Conservation (phyloP, 164 flowering plant species). For the Paratinospora sagittata region DNA sequence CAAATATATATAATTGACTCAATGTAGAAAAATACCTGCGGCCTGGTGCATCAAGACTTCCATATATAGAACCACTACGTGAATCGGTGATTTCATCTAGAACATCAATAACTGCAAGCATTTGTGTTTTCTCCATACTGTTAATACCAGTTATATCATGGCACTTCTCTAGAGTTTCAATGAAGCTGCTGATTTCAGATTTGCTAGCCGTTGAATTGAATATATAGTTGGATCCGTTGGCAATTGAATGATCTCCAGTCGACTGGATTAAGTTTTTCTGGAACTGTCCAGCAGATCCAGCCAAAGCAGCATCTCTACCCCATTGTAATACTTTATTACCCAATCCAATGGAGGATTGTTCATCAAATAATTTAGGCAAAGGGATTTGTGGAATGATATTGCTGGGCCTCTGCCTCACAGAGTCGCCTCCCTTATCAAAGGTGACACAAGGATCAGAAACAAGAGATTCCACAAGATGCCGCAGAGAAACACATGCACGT, state of each 20-base stretch:
- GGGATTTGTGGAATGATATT: conserved; percentile 40
- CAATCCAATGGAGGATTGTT: conserved; percentile 22
- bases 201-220: conserved; percentile 30
- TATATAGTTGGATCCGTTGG: conserved; percentile 23
- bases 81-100: conserved; percentile 57
- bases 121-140: conserved; percentile 44
- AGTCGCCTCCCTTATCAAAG: conserved; percentile 14
- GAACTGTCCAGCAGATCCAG: conserved; percentile 23
- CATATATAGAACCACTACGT: conserved; percentile 52
- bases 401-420: conserved; percentile 21
- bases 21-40: conserved; percentile 52
- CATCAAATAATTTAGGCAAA: conserved; percentile 61
- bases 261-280: conserved; percentile 27
- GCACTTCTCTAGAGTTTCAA: conserved; percentile 46
- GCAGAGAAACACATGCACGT: conserved; percentile 62
- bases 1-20: background rate
- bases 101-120: conserved; percentile 67
- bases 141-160: conserved; percentile 26
- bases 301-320: conserved; percentile 29
- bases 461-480: conserved; percentile 57
- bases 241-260: conserved; percentile 19
- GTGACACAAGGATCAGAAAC: conserved; percentile 25
- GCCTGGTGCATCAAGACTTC: conserved; percentile 85
- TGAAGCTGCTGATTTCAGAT: conserved; percentile 39
- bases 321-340: conserved; percentile 41